phyloP scores from a whole-genome alignment of 1,139 yeast genomes.

The Wickerhamiella infanticola region DNA sequence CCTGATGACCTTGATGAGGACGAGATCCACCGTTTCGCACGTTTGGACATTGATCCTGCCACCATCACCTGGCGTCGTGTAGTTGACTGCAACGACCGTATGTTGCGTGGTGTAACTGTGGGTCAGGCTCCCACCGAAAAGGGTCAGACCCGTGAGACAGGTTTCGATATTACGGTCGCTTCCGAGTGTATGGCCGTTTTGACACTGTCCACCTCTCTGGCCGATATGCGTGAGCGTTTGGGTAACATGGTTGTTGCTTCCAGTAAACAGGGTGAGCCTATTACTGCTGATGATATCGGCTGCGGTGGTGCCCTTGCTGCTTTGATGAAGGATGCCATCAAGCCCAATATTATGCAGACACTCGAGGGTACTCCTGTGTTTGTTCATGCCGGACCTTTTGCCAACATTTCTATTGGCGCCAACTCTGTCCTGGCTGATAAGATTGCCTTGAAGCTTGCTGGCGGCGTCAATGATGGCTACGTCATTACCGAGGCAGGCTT shows the following conservation, averaged over 20 bases:
- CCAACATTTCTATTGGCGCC: slow-evolving; percentile 95
- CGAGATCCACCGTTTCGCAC: slow-evolving; percentile 59
- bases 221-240: slow-evolving; percentile 79
- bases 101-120: slow-evolving; percentile 77
- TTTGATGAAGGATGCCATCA: slow-evolving; percentile 86
- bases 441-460: slow-evolving; percentile 86
- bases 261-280: slow-evolving; percentile 66
- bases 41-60: slow-evolving; percentile 85
- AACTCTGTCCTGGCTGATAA: slow-evolving; percentile 89
- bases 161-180: slow-evolving; percentile 94
- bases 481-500: slow-evolving; percentile 97
- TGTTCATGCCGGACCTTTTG: slow-evolving; percentile 98
- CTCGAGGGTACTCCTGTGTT: slow-evolving; percentile 96
- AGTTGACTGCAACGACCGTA: slow-evolving; percentile 90
- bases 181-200: slow-evolving; percentile 96
- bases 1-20: slow-evolving; percentile 73
- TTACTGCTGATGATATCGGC: slow-evolving; percentile 93
- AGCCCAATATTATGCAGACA: slow-evolving; percentile 96
- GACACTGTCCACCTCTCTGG: slow-evolving; percentile 70
- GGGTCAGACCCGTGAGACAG: slow-evolving; percentile 78
- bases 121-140: slow-evolving; percentile 93
- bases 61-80: slow-evolving; percentile 95
- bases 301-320: slow-evolving; percentile 97
- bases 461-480: slow-evolving; percentile 67
- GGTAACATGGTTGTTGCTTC: slow-evolving; percentile 88